Evolutionary conservation across 352 stramenopile species (phyloP).

Genomic region (Phytophthora ohioensis): DNA sequence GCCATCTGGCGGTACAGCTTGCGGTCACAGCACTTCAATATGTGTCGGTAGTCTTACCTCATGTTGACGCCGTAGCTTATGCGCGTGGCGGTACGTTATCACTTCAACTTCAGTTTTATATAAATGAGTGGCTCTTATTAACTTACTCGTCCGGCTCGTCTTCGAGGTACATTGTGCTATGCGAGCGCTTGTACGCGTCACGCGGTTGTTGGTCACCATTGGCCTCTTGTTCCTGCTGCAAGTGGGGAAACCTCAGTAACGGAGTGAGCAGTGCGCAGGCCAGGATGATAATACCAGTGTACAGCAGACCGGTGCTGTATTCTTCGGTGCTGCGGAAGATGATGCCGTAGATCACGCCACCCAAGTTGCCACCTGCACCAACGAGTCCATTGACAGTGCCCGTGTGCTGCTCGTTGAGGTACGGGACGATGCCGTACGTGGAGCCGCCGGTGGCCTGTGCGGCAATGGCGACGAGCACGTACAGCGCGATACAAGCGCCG

Average conservation of each 20-base stretch:
- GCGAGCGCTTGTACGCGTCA: constrained; percentile 25
- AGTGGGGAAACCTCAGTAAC: constrained; percentile 50
- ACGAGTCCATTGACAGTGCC: constrained; percentile 75
- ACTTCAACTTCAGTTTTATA: neutral
- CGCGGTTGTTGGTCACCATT: constrained; percentile 1
- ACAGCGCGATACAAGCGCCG: constrained; percentile 76
- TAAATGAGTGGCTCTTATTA: constrained; percentile 2
- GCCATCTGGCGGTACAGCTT: constrained; percentile 4
- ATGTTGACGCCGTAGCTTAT: constrained; percentile 8
- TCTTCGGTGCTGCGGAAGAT: constrained; percentile 66
- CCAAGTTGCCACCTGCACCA: constrained; percentile 72
- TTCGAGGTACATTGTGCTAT: constrained; percentile 42
- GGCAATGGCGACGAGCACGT: constrained; percentile 93
- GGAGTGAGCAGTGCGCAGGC: constrained; percentile 55
- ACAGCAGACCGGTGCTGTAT: constrained; percentile 49
- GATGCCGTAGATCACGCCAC: constrained; percentile 74
- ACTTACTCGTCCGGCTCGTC: constrained; percentile 33
- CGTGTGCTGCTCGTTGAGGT: constrained; percentile 73
- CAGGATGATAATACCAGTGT: constrained; percentile 71
- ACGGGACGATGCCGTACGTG: constrained; percentile 77
- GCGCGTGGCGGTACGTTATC: constrained; percentile 13
- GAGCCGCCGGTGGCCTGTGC: constrained; percentile 86
- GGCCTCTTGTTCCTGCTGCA: constrained; percentile 41
- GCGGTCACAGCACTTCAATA: constrained; percentile 7
- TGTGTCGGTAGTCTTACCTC: neutral